These are phyloP conservation scores for Salix purpurea DNA, from an alignment of 345 rosid genomes.

Conservation along the genomic window DNA sequence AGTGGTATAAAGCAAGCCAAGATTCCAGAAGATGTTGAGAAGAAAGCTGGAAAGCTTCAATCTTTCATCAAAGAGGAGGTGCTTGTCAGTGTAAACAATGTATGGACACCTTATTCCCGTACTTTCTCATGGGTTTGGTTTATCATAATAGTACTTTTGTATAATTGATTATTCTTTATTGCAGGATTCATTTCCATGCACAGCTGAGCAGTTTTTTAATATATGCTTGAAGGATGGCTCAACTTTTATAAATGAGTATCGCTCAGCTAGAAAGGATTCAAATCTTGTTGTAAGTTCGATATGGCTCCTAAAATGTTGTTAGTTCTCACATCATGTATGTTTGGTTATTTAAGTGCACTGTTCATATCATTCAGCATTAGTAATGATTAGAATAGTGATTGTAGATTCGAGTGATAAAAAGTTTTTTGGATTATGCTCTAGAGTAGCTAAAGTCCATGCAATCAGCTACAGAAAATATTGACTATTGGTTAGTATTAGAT, in stretches of 20 bases:
- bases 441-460: not conserved
- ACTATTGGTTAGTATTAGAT: too few species aligned
- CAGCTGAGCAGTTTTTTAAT: slow-evolving; percentile 61
- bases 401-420: not conserved
- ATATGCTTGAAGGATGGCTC: slow-evolving; percentile 67
- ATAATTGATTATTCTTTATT: slow-evolving; percentile 21
- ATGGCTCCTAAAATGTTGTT: not conserved
- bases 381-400: not conserved
- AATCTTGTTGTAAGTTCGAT: slow-evolving; percentile 61
- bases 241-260: slow-evolving; percentile 56
- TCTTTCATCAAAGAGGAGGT: slow-evolving; percentile 84
- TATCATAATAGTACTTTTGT: slow-evolving; percentile 5
- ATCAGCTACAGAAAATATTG: not conserved
- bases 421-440: not conserved
- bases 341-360: not conserved
- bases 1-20: slow-evolving; percentile 41
- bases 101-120: slow-evolving; percentile 29
- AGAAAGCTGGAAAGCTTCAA: slow-evolving; percentile 51
- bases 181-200: slow-evolving; percentile 74
- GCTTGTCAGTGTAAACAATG: slow-evolving; percentile 65
- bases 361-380: not conserved
- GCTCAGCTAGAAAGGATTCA: slow-evolving; percentile 69
- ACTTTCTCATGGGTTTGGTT: slow-evolving; percentile 3
- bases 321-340: not conserved
- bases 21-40: slow-evolving; percentile 45